Evolutionary conservation across 306 rosid species (phyloP), one percentile per base, ranked within the genome.

Genomic region (Citrullus mucosospermus): DNA sequence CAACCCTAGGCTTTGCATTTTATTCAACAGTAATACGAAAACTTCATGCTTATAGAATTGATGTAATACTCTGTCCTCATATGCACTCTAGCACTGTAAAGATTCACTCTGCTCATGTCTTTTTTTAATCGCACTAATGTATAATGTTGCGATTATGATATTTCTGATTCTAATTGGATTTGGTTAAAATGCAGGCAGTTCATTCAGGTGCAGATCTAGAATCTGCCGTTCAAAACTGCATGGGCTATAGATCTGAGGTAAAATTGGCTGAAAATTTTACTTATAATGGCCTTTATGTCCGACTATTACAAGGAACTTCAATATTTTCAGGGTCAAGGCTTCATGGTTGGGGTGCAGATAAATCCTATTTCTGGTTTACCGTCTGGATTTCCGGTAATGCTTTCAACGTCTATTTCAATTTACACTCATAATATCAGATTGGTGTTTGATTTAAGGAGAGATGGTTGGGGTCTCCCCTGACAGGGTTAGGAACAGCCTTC

Each of bases 121-220:
- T 51, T 15, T 51, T 51, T 51, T 48, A 48, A 48, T 48, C 54
- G 13, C 5, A 16, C 54, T 48, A 48, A 48, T 5, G 17, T 9
- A 13, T 51, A 55, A 53, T 77, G 74, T 63, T 28, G 32, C 6
- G 32, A 4, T 78, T 30, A 32, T 62, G 80, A 48, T 63, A 15
- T 58, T 32, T 38, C 28, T 62, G 9, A 48, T 71, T 71, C 57
- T 68, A 39, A 5, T 78, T 62, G n/a, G 57, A 28, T 46, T 41
- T 28, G 74, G 38, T 71, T 79, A 69, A 74, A 75, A 38, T 88
- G 85, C 93, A 95, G 99, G 97, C 93, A 60, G 97, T 95, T 88
- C 97, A 95, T 88, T 95, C 97, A n/a, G 97, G 97, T 79, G 97
- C 97, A 55, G 97, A 92, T 89, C 96, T 95, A 57, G 97, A 92